A percentile compares a stretch with the other conserved stretches of the same genome.
Conservation (phyloP, 2,329 filamentous ascomycete species). For the Penicillium sp. region DNA sequence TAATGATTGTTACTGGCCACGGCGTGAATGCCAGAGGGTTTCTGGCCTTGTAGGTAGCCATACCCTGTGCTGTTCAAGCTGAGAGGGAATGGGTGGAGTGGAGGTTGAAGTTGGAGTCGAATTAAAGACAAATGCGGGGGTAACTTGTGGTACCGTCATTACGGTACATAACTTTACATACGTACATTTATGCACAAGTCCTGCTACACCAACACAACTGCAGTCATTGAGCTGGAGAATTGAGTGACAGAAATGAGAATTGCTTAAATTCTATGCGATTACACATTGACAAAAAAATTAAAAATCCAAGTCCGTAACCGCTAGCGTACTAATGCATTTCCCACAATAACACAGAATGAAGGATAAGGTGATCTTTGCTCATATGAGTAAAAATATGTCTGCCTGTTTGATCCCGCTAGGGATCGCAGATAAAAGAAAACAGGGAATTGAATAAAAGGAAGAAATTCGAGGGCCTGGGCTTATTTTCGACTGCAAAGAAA, state of each 20-base stretch:
- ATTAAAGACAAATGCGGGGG: constrained; percentile 23
- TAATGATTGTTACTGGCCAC: constrained; percentile 77
- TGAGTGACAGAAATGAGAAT: neutral
- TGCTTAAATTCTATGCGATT: constrained; percentile 20
- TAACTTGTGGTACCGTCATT: constrained; percentile 15
- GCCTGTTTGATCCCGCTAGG: constrained; percentile 17
- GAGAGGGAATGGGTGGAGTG: constrained; percentile 7
- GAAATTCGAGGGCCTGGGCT: constrained; percentile 8
- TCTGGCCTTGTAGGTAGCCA: constrained; percentile 38
- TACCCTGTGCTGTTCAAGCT: constrained; percentile 18
- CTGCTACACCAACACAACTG: neutral
- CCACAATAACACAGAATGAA: constrained; percentile 24
- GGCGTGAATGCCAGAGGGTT: constrained; percentile 71
- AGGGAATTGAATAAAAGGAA: constrained; percentile 12
- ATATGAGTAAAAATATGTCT: constrained; percentile 27
- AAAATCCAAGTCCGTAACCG: constrained; percentile 16
- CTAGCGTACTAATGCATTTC: constrained; percentile 32
- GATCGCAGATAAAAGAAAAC: constrained; percentile 10
- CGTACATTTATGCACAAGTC: neutral
- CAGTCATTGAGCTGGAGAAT: neutral
- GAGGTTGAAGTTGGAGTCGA: constrained; percentile 22
- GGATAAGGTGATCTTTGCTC: constrained; percentile 24
- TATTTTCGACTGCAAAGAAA: constrained; percentile 19
- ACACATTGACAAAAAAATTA: constrained; percentile 7
- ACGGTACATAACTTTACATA: constrained; percentile 5